phyloP scores from a whole-genome alignment of 2,329 filamentous ascomycete species.

The Aspergillus sp. region DNA sequence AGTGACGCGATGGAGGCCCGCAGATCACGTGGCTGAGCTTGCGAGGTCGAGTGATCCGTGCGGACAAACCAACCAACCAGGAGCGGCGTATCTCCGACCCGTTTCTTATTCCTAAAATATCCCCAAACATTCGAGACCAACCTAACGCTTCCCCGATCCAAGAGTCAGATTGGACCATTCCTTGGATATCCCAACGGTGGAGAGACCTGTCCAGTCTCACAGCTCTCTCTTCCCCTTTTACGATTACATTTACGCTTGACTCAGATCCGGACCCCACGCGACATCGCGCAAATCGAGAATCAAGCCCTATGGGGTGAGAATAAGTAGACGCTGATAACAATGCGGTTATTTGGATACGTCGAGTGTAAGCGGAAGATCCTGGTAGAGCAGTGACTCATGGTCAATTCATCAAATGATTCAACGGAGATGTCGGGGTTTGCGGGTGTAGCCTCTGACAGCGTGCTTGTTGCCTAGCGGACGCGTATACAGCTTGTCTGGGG shows the following conservation, averaged over 20 bases:
- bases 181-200: too few relatives aligned
- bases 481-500: too few relatives aligned
- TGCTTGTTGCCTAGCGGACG: not conserved
- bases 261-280: conserved; percentile 1
- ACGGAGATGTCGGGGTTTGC: too few relatives aligned
- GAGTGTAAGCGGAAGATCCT: too few relatives aligned
- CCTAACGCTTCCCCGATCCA: too few relatives aligned
- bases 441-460: not conserved
- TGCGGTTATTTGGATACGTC: too few relatives aligned
- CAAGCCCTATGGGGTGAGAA: too few relatives aligned
- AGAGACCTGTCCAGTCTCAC: not conserved
- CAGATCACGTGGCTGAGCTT: conserved; percentile 4
- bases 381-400: not conserved
- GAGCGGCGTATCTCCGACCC: too few relatives aligned
- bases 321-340: too few relatives aligned
- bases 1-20: too few relatives aligned
- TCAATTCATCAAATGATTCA: not conserved
- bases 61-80: too few relatives aligned
- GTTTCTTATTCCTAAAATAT: conserved; percentile 2
- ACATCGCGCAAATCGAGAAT: not conserved
- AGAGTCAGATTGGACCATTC: too few relatives aligned
- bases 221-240: not conserved
- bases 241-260: not conserved
- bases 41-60: not conserved
- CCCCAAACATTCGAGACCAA: not conserved